phyloP scores from a whole-genome alignment of 2,329 filamentous ascomycete species.

The Hymenotorrendiella dingleyae region DNA sequence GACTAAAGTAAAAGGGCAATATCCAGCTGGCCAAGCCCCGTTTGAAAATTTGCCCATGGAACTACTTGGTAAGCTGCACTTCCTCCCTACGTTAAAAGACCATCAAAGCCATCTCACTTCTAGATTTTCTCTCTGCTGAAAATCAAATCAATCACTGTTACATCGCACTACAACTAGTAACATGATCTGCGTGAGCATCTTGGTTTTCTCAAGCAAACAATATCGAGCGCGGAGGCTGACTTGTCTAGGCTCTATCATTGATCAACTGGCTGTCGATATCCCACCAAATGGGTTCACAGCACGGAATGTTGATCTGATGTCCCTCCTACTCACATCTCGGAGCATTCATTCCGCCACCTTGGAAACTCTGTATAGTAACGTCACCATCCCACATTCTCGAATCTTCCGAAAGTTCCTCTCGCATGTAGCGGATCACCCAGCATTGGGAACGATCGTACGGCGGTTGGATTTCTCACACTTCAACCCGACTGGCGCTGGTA shows the following conservation, averaged over 20 bases:
- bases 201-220: not conserved
- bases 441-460: constrained; percentile 68
- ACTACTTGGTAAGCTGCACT: constrained; percentile 55
- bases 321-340: constrained; percentile 70
- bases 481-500: constrained; percentile 71
- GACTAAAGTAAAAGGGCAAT: constrained; percentile 23
- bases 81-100: not conserved
- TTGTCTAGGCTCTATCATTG: constrained; percentile 62
- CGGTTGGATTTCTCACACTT: constrained; percentile 83
- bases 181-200: constrained; percentile 1
- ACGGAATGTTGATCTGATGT: constrained; percentile 73
- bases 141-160: not conserved
- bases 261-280: constrained; percentile 66
- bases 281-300: constrained; percentile 69
- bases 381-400: constrained; percentile 75
- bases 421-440: constrained; percentile 60
- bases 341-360: constrained; percentile 67
- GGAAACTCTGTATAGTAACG: constrained; percentile 69
- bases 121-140: constrained; percentile 3
- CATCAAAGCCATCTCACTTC: constrained; percentile 3
- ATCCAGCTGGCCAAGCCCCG: constrained; percentile 43
- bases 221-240: constrained; percentile 8
- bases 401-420: constrained; percentile 77
- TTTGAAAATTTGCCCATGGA: constrained; percentile 66
- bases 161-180: constrained; percentile 2